These are phyloP conservation scores for Sclerotinia nivalis DNA, from an alignment of 2,329 filamentous ascomycete genomes.

Conservation along the genomic window DNA sequence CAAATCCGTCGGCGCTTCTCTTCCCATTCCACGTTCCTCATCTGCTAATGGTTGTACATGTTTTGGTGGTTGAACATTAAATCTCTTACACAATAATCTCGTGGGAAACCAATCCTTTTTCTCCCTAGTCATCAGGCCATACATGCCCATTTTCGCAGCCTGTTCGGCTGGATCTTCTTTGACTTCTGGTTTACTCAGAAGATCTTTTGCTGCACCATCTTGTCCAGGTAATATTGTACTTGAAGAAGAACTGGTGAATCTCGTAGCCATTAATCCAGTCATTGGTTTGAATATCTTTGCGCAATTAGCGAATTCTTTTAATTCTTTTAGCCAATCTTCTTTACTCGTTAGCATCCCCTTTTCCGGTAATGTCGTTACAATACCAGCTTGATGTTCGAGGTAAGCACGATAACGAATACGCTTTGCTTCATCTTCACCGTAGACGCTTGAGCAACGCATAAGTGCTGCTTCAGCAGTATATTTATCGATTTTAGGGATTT, in stretches of 20 bases:
- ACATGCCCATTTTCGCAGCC: conserved; percentile 90
- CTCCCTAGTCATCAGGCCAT: conserved; percentile 80
- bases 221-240: conserved; percentile 37
- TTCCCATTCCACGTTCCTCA: conserved; percentile 33
- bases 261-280: conserved; percentile 86
- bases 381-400: conserved; percentile 73
- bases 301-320: conserved; percentile 70
- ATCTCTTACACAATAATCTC: conserved; percentile 87
- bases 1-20: conserved; percentile 45
- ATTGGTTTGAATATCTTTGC: conserved; percentile 87
- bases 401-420: conserved; percentile 78
- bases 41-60: conserved; percentile 56
- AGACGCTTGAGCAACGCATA: conserved; percentile 66
- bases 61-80: conserved; percentile 78
- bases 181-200: conserved; percentile 51
- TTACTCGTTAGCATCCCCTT: conserved; percentile 48
- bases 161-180: conserved; percentile 80
- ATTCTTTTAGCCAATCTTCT: conserved; percentile 78
- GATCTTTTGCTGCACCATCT: conserved; percentile 40
- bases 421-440: conserved; percentile 79
- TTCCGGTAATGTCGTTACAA: conserved; percentile 58
- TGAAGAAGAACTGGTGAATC: conserved; percentile 74
- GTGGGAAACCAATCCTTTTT: conserved; percentile 74
- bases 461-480: conserved; percentile 69
- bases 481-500: conserved; percentile 65